phyloP scores from a whole-genome alignment of 1,284 basidiomycete species.

The Microbotryomycetes sp. region DNA sequence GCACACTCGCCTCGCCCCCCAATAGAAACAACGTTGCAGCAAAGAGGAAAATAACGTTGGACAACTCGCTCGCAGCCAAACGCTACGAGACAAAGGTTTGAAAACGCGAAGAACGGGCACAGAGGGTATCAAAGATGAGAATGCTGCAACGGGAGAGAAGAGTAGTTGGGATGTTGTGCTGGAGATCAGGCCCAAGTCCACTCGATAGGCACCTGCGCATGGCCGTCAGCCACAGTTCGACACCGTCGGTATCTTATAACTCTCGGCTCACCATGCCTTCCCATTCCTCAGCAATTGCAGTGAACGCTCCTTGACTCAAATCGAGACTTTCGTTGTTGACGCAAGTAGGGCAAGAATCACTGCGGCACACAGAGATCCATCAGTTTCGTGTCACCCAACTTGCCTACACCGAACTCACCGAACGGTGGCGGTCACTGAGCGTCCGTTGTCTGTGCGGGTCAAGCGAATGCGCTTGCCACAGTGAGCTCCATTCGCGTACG shows the following conservation, averaged over 20 bases:
- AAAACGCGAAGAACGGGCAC: background rate
- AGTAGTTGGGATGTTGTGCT: no score
- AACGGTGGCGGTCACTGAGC: background rate
- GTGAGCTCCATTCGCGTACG: conserved; percentile 4
- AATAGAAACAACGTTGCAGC: no score
- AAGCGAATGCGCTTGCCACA: conserved; percentile 3
- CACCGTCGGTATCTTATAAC: no score
- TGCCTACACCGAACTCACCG: background rate
- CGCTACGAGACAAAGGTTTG: background rate
- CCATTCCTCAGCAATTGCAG: conserved; percentile 1
- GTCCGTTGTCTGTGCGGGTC: background rate
- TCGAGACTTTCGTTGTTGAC: conserved; percentile 6
- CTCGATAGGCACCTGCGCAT: background rate
- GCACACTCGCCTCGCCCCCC: no score
- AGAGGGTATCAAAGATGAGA: no score
- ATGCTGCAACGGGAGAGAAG: no score
- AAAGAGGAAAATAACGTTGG: background rate
- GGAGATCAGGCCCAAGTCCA: background rate
- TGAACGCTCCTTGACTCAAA: conserved; percentile 9
- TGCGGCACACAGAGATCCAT: background rate
- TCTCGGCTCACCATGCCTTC: conserved; percentile 9
- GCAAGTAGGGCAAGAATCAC: conserved; percentile 14
- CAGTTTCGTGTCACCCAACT: background rate
- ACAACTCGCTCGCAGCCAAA: no score
- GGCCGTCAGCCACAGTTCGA: no score